These are phyloP conservation scores for Pyrrhoderma lamaoense DNA, from an alignment of 1,284 basidiomycete genomes.

Conservation along the genomic window DNA sequence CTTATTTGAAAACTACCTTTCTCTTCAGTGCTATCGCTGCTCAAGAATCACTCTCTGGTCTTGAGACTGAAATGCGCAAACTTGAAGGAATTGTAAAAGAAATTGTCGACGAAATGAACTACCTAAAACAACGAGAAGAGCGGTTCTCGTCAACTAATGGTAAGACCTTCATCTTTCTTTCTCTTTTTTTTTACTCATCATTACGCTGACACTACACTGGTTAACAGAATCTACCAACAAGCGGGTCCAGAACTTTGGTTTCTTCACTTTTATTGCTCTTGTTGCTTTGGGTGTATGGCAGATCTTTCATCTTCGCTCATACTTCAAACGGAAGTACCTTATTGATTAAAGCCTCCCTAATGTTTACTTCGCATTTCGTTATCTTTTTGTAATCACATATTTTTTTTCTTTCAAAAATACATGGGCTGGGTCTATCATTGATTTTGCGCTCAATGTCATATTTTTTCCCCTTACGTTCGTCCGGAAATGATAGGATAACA, in stretches of 20 bases:
- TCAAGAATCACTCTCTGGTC: constrained; percentile 90
- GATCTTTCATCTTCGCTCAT: constrained; percentile 86
- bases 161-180: constrained; percentile 36
- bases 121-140: constrained; percentile 86
- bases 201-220: no score
- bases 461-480: no score
- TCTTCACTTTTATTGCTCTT: constrained; percentile 78
- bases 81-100: constrained; percentile 92
- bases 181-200: constrained; percentile 3
- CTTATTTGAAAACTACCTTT: neutral
- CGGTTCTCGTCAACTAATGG: constrained; percentile 89
- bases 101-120: constrained; percentile 90
- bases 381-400: neutral
- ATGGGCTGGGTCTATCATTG: no score
- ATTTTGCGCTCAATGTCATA: no score
- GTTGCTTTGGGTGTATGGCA: constrained; percentile 90
- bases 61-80: constrained; percentile 98
- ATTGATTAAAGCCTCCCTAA: constrained; percentile 75
- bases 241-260: constrained; percentile 90
- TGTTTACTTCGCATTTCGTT: neutral
- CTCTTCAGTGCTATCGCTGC: constrained; percentile 86
- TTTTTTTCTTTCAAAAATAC: no score
- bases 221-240: constrained; percentile 90
- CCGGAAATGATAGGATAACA: no score
- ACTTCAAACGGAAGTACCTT: constrained; percentile 96